Evolutionary conservation across 176 grass and related monocot genomes (phyloP).

Genomic region (Phoenix dactylifera): DNA sequence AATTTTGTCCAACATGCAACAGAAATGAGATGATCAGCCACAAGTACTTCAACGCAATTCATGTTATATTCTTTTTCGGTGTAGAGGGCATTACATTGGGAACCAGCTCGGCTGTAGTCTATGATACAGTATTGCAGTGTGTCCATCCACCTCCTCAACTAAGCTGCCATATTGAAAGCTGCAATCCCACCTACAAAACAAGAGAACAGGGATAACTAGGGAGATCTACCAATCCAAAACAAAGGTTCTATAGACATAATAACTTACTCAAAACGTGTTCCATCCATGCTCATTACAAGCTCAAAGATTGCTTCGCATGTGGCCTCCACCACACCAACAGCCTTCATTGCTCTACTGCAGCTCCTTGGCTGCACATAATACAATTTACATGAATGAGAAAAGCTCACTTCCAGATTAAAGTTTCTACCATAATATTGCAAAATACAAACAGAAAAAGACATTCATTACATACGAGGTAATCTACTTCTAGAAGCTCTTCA

Average conservation of each 20-base stretch:
- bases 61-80: not conserved
- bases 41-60: not conserved
- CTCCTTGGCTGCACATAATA: slow-evolving; percentile 58
- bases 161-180: slow-evolving; percentile 98
- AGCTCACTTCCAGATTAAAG: slow-evolving; percentile 6
- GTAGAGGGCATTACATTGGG: slow-evolving; percentile 58
- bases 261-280: slow-evolving; percentile 80
- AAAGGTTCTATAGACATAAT: not conserved
- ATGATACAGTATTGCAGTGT: slow-evolving; percentile 94
- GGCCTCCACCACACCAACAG: slow-evolving; percentile 89
- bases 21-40: not conserved
- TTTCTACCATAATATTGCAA: too few species aligned
- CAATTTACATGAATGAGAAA: slow-evolving; percentile 30
- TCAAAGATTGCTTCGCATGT: slow-evolving; percentile 95
- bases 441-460: not conserved
- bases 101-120: slow-evolving; percentile 92
- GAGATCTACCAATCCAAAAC: not conserved
- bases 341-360: slow-evolving; percentile 97
- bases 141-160: slow-evolving; percentile 94
- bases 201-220: not conserved
- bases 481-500: slow-evolving; percentile 93
- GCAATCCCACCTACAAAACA: slow-evolving; percentile 76
- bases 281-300: slow-evolving; percentile 96
- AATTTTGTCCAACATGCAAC: not conserved
- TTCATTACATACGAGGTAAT: slow-evolving; percentile 88